Percentiles rank a stretch among this genome's conserved stretches.
These are phyloP conservation scores for Millerozyma acaciae DNA, from an alignment of 805 yeast genomes.

Conservation along the genomic window DNA sequence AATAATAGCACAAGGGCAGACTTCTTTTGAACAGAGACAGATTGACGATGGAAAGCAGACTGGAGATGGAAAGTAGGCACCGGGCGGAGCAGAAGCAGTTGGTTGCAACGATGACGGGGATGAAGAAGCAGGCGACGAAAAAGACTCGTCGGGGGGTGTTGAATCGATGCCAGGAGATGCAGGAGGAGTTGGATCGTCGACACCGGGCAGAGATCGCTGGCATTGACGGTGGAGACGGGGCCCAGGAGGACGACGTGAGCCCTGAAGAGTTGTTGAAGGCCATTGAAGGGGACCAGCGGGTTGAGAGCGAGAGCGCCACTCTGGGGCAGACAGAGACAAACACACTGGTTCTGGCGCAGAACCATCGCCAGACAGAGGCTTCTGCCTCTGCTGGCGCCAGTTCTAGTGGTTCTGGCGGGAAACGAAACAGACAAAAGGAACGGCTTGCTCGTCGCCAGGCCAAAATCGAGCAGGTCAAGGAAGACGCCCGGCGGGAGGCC, in stretches of 20 bases:
- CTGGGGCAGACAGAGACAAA: conserved; percentile 12
- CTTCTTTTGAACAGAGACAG: too few relatives aligned
- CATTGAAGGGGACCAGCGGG: conserved; percentile 22
- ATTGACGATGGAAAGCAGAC: conserved; percentile 19
- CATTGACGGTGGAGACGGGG: conserved; percentile 8
- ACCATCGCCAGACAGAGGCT: neutral
- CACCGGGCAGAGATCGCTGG: conserved; percentile 52
- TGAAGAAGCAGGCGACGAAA: conserved; percentile 81
- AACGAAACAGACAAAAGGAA: conserved; percentile 82
- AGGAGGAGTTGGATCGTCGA: conserved; percentile 46
- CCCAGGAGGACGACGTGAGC: conserved; percentile 46
- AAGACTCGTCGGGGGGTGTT: conserved; percentile 68
- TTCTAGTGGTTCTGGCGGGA: conserved; percentile 11
- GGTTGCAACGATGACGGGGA: conserved; percentile 61
- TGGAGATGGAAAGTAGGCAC: conserved; percentile 56
- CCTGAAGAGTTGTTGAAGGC: conserved; percentile 69
- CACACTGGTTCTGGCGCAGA: neutral
- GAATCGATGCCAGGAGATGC: conserved; percentile 57
- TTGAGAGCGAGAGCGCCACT: neutral
- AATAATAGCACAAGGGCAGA: conserved; percentile 3
- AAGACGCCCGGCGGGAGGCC: conserved; percentile 73
- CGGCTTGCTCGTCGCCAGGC: conserved; percentile 73
- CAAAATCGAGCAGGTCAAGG: conserved; percentile 55
- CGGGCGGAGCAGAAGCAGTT: conserved; percentile 66
- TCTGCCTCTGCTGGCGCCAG: neutral